Percentiles rank a stretch among this genome's conserved stretches.
These are phyloP conservation scores for Fusarium sp. DNA, from an alignment of 2,329 filamentous ascomycete species.

Conservation along the genomic window DNA sequence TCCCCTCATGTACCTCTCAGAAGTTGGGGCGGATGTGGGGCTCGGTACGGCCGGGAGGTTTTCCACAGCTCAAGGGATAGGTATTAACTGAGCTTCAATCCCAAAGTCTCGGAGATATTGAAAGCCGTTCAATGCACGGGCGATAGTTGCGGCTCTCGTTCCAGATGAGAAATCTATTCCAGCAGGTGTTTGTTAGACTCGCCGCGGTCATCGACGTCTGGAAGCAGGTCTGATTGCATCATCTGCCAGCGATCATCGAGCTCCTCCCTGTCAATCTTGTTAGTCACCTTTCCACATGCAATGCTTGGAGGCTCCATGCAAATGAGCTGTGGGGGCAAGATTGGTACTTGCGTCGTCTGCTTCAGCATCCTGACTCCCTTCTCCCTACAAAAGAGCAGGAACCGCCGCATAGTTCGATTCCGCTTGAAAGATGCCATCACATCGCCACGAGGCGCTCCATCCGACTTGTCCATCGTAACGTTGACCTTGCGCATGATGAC, in stretches of 20 bases:
- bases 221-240: constrained; percentile 50
- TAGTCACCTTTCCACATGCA: constrained; percentile 8
- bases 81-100: no score
- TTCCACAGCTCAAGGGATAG: no score
- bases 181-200: constrained; percentile 42
- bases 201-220: constrained; percentile 30
- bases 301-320: no score
- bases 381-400: constrained; percentile 60
- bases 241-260: constrained; percentile 51
- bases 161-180: constrained; percentile 36
- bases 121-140: no score
- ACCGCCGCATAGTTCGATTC: constrained; percentile 63
- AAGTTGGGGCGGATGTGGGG: no score
- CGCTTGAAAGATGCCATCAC: constrained; percentile 66
- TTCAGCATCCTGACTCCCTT: constrained; percentile 57
- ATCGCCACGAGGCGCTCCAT: constrained; percentile 56
- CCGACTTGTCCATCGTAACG: constrained; percentile 35
- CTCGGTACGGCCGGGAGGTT: no score
- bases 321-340: not conserved
- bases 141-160: not conserved
- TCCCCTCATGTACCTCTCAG: no score
- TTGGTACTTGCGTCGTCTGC: constrained; percentile 54
- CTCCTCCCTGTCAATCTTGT: constrained; percentile 47
- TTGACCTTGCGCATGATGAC: constrained; percentile 53
- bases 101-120: no score